Conservation (phyloP, 164 flowering plant species). For the Umbilicus rupestris region DNA sequence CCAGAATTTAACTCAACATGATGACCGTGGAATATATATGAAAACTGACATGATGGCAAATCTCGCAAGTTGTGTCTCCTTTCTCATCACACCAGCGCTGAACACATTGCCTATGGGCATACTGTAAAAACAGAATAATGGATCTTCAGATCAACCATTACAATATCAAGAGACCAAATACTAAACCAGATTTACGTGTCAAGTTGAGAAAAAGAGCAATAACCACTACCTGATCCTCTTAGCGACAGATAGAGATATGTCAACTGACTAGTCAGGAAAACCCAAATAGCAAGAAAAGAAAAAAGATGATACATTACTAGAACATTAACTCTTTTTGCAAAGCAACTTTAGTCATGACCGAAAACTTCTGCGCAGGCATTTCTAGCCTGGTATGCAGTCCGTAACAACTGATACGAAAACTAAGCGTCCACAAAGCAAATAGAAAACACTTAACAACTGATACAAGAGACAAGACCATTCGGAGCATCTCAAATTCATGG, state of each 20-base stretch:
- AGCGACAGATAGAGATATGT: background rate
- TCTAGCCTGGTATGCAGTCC: background rate
- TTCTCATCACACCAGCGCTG: constrained; percentile 75
- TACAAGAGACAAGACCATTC: background rate
- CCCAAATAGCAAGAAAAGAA: background rate
- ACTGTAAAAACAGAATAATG: constrained; percentile 23
- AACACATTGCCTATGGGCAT: constrained; percentile 67
- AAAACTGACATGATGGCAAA: constrained; percentile 50
- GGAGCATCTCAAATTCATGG: background rate
- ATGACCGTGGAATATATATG: too few species aligned
- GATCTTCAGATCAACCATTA: background rate
- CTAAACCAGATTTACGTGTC: background rate
- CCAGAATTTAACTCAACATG: too few species aligned
- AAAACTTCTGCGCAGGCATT: background rate
- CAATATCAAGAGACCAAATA: background rate
- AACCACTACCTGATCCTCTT: background rate
- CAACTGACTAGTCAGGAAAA: background rate
- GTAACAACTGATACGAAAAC: too few species aligned
- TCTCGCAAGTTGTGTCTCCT: constrained; percentile 61
- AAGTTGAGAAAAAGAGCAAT: background rate
- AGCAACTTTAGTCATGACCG: background rate
- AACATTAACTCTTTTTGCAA: background rate
- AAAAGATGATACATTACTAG: background rate
- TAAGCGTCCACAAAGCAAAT: background rate
- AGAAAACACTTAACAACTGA: background rate